Conservation (phyloP, 192 early-diverging fungal species). For the Coemansia sp. region DNA sequence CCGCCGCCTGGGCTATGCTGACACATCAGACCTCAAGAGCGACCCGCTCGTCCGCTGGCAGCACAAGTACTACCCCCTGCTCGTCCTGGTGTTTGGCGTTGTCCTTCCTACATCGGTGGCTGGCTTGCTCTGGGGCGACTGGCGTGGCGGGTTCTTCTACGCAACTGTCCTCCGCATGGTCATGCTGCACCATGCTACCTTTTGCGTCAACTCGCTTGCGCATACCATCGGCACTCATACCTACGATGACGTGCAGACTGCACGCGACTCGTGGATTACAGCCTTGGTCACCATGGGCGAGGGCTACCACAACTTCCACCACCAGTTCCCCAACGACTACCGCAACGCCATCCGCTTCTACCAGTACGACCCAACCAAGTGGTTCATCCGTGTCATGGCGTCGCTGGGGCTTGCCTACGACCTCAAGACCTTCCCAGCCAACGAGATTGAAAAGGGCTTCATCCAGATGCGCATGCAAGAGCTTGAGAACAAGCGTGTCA, state of each 20-base stretch:
- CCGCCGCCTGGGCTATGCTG: constrained; percentile 73
- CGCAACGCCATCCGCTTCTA: constrained; percentile 77
- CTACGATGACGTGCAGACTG: constrained; percentile 83
- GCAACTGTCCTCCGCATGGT: constrained; percentile 74
- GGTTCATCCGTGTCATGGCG: constrained; percentile 68
- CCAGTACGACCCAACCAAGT: constrained; percentile 87
- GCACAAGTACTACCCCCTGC: constrained; percentile 73
- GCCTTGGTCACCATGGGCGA: constrained; percentile 80
- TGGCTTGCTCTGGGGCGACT: constrained; percentile 84
- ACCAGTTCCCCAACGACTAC: constrained; percentile 87
- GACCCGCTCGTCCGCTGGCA: constrained; percentile 75
- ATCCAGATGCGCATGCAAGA: constrained; percentile 83
- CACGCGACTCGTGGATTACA: constrained; percentile 80
- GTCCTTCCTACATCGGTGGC: constrained; percentile 83
- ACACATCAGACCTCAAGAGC: constrained; percentile 79
- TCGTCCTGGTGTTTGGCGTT: constrained; percentile 76
- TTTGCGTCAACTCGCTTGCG: constrained; percentile 85
- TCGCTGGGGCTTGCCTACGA: constrained; percentile 69
- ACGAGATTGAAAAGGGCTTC: constrained; percentile 79
- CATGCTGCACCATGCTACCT: constrained; percentile 84
- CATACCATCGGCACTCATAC: constrained; percentile 74
- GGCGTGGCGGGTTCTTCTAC: constrained; percentile 79
- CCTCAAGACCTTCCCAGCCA: constrained; percentile 75
- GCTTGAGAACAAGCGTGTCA: constrained; percentile 60
- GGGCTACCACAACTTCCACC: constrained; percentile 88